Evolutionary conservation across 768 basidiomycete species (phyloP).

Genomic region (Xerocomus potaroensis): DNA sequence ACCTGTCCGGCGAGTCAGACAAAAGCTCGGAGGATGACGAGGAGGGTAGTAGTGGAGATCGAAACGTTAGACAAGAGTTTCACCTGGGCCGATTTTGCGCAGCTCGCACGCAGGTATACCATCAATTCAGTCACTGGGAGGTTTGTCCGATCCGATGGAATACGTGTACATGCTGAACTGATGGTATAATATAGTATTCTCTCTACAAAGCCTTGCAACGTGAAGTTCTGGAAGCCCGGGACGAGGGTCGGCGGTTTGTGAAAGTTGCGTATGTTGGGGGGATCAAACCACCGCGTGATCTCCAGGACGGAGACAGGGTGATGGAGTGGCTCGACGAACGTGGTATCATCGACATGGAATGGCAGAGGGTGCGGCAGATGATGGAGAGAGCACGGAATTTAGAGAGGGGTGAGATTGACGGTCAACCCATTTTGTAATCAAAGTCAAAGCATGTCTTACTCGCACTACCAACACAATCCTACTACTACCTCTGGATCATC

Average conservation of each 20-base stretch:
- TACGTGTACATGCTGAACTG: background rate
- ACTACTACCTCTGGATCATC: constrained; percentile 54
- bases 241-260: constrained; percentile 45
- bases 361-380: constrained; percentile 65
- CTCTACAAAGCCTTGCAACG: constrained; percentile 55
- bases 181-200: constrained; percentile 44
- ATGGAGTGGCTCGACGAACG: constrained; percentile 79
- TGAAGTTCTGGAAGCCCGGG: constrained; percentile 56
- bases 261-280: constrained; percentile 54
- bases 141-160: constrained; percentile 36
- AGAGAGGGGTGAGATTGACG: constrained; percentile 47
- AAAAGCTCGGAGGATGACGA: constrained; percentile 23
- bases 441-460: constrained; percentile 28
- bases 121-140: constrained; percentile 81
- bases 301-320: constrained; percentile 69
- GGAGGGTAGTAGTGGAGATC: constrained; percentile 9
- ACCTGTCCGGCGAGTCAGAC: constrained; percentile 21
- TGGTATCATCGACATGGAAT: constrained; percentile 61
- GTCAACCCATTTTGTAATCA: background rate
- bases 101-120: constrained; percentile 59
- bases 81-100: constrained; percentile 81
- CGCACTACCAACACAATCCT: constrained; percentile 34
- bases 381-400: constrained; percentile 71
- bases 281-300: constrained; percentile 58
- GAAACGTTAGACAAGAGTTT: constrained; percentile 36